A percentile compares a stretch with the other conserved stretches of the same genome.
Conservation (phyloP, 2,329 filamentous ascomycete genomes). For the Fusarium sp. region DNA sequence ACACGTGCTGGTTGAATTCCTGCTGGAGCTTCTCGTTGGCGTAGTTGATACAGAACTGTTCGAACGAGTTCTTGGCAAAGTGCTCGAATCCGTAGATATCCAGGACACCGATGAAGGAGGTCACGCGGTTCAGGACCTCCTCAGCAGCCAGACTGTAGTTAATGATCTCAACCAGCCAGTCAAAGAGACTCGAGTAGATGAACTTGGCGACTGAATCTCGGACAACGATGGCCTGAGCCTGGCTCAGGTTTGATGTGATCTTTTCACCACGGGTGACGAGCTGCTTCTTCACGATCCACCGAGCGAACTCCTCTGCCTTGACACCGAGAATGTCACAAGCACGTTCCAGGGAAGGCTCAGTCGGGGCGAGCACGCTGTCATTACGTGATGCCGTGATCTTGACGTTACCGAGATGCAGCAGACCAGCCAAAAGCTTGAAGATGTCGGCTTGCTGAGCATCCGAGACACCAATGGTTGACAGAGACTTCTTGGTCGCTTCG, state of each 20-base stretch:
- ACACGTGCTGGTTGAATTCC: constrained; percentile 99
- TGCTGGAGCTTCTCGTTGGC: constrained; percentile 99
- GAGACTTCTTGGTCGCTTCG: constrained; percentile 84
- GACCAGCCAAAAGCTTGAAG: constrained; percentile 88
- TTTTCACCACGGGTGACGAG: constrained; percentile 96
- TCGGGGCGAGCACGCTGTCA: constrained; percentile 84
- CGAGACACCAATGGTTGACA: constrained; percentile 88
- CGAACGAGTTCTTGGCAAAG: constrained; percentile 99
- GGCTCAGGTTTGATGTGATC: constrained; percentile 94
- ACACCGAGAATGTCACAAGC: constrained; percentile 91
- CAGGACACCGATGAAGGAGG: constrained; percentile 95
- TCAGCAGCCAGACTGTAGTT: constrained; percentile 92
- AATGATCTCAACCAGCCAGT: constrained; percentile 98
- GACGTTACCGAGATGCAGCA: constrained; percentile 95
- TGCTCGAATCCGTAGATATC: constrained; percentile 99
- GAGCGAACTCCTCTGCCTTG: constrained; percentile 86
- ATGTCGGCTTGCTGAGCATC: constrained; percentile 82
- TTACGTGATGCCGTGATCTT: constrained; percentile 93
- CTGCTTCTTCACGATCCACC: constrained; percentile 99
- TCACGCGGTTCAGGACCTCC: constrained; percentile 83
- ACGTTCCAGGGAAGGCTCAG: constrained; percentile 83
- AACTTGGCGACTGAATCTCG: constrained; percentile 98
- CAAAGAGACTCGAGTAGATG: constrained; percentile 97
- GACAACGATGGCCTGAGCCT: constrained; percentile 93
- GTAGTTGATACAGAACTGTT: constrained; percentile 99